Evolutionary conservation across 306 rosid genomes (phyloP).

Genomic region (Prunus armeniaca): DNA sequence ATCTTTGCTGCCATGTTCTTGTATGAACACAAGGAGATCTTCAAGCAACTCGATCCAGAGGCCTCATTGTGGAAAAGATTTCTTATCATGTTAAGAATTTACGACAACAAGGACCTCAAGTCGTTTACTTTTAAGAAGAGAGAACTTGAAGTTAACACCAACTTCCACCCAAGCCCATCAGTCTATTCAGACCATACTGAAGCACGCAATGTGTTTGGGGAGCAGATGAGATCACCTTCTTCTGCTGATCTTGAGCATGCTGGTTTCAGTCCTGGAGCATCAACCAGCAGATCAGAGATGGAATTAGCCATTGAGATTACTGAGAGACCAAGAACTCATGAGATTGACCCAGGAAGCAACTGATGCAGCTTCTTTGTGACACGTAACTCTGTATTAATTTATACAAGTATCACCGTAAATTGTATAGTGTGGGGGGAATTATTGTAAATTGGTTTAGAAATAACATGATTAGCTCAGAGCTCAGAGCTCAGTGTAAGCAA

Average conservation of each 20-base stretch:
- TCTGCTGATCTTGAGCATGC: not conserved
- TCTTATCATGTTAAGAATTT: conserved; percentile 22
- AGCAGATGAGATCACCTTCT: not conserved
- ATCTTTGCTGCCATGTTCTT: conserved; percentile 14
- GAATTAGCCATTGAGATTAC: conserved; percentile 2
- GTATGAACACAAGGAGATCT: not conserved
- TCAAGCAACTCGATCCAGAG: not conserved
- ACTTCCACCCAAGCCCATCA: conserved; percentile 1
- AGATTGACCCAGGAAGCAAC: not conserved
- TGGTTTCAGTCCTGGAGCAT: conserved; percentile 3
- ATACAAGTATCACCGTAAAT: not conserved
- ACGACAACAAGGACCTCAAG: conserved; percentile 29
- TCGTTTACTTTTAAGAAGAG: conserved; percentile 40
- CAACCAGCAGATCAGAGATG: not conserved
- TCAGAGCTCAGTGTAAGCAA: not conserved
- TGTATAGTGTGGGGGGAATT: not conserved
- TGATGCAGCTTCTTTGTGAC: not conserved
- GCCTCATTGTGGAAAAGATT: conserved; percentile 30
- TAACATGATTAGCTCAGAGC: not conserved
- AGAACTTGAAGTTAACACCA: not conserved
- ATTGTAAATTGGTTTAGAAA: not conserved
- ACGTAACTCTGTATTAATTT: not conserved
- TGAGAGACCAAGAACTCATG: not conserved
- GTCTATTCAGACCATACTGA: conserved; percentile 14
- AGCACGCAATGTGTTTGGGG: not conserved